phyloP scores from a whole-genome alignment of 2,329 filamentous ascomycete species.

The Fusarium clavum region DNA sequence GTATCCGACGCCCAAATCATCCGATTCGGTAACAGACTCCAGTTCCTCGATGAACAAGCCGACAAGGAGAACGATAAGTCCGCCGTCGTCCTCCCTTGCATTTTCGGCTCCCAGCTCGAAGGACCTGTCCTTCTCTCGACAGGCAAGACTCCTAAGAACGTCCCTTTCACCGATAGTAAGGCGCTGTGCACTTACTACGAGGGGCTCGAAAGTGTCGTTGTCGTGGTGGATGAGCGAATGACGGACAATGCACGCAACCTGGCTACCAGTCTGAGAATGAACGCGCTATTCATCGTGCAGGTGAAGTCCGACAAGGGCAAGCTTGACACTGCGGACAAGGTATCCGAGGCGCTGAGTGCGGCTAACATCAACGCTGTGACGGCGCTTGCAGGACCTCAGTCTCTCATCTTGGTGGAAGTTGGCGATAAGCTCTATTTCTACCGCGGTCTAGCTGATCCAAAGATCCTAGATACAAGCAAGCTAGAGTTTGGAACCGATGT shows the following conservation, averaged over 20 bases:
- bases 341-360: neutral
- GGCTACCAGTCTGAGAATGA: neutral
- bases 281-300: conserved; percentile 16
- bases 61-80: neutral
- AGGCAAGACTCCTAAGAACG: neutral
- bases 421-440: conserved; percentile 15
- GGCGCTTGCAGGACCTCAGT: conserved; percentile 17
- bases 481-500: conserved; percentile 11
- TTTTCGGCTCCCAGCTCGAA: conserved; percentile 13
- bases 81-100: conserved; percentile 12
- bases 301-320: neutral
- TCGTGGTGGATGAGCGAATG: conserved; percentile 10
- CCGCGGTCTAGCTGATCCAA: neutral
- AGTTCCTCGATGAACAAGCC: neutral
- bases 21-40: conserved; percentile 1
- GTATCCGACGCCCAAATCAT: neutral
- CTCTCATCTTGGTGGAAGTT: neutral
- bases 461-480: neutral
- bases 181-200: conserved; percentile 7
- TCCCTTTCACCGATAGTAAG: neutral
- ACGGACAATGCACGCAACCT: conserved; percentile 23
- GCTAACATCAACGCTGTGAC: conserved; percentile 12
- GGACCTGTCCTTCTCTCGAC: conserved; percentile 1
- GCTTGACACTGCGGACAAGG: neutral
- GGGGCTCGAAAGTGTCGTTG: neutral